Evolutionary conservation across 176 grass and related monocot genomes (phyloP).

Genomic region (Typha latifolia): DNA sequence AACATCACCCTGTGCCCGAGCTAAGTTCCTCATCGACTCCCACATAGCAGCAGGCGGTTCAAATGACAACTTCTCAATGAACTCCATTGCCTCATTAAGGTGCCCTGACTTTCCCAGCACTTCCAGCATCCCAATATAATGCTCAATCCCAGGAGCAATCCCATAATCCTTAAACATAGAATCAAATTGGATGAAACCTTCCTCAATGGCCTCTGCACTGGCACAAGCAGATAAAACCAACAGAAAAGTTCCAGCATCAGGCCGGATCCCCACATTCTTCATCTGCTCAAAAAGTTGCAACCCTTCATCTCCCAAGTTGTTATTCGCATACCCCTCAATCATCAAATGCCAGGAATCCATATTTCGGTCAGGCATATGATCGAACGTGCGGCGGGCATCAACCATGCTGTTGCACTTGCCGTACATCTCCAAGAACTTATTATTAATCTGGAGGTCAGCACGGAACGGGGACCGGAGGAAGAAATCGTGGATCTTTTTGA

Average conservation of each 20-base stretch:
- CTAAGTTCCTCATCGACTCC: conserved; percentile 60
- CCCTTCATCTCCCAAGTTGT: conserved; percentile 51
- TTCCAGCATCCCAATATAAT: conserved; percentile 63
- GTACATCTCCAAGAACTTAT: conserved; percentile 69
- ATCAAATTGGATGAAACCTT: conserved; percentile 68
- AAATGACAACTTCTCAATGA: conserved; percentile 71
- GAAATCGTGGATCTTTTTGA: conserved; percentile 73
- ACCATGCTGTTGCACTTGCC: conserved; percentile 46
- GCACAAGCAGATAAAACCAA: conserved; percentile 62
- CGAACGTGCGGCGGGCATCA: conserved; percentile 60
- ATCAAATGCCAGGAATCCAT: conserved; percentile 78
- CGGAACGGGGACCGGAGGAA: conserved; percentile 78
- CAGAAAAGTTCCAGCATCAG: conserved; percentile 33
- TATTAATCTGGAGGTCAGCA: conserved; percentile 46
- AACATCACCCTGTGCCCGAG: conserved; percentile 55
- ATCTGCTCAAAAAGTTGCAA: conserved; percentile 64
- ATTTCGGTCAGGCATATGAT: conserved; percentile 73
- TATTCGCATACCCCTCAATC: conserved; percentile 59
- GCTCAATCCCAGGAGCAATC: conserved; percentile 47
- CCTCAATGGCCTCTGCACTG: conserved; percentile 77
- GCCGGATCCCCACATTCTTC: conserved; percentile 30
- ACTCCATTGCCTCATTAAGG: conserved; percentile 67
- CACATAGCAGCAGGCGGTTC: conserved; percentile 50
- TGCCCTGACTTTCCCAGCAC: conserved; percentile 74
- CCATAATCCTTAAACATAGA: conserved; percentile 58